Evolutionary conservation across 2,329 filamentous ascomycete species (phyloP).

Genomic region (Xylaria arbuscula): DNA sequence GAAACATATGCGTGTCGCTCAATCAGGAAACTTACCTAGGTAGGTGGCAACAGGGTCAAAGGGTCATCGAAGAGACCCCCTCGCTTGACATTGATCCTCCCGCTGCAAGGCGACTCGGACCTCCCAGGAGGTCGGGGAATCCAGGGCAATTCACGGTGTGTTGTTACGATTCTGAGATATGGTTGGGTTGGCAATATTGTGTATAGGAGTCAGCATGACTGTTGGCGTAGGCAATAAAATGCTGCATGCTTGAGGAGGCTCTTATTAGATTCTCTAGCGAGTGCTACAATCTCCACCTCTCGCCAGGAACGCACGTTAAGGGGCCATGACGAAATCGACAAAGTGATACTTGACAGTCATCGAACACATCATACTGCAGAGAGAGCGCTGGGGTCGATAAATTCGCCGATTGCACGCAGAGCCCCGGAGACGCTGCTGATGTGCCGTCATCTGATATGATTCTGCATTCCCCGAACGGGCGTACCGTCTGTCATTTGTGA

Average conservation of each 20-base stretch:
- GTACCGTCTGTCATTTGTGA: conserved; percentile 45
- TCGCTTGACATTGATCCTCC: conserved; percentile 23
- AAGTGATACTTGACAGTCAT: conserved; percentile 8
- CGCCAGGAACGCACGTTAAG: conserved; percentile 2
- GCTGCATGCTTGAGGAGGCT: conserved; percentile 12
- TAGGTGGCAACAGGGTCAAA: conserved; percentile 18
- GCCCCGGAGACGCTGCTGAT: conserved; percentile 35
- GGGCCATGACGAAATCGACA: not conserved
- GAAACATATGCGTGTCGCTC: conserved; percentile 46
- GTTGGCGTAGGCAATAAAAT: conserved; percentile 20
- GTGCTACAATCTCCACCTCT: conserved; percentile 18
- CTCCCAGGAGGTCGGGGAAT: conserved; percentile 15
- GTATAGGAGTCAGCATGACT: conserved; percentile 6
- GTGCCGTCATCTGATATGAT: conserved; percentile 45
- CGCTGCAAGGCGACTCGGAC: conserved; percentile 21
- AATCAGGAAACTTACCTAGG: conserved; percentile 40
- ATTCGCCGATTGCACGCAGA: conserved; percentile 44
- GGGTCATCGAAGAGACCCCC: conserved; percentile 13
- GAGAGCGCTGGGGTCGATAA: conserved; percentile 15
- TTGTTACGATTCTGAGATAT: not conserved
- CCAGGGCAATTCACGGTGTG: not conserved
- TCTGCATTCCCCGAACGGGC: conserved; percentile 45
- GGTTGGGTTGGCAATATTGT: not conserved
- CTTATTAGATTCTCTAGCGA: conserved; percentile 18
- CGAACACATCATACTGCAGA: conserved; percentile 24